A percentile compares a stretch with the other conserved stretches of the same genome.
Evolutionary conservation across 306 rosid species (phyloP).

Genomic region (Inga laurina): DNA sequence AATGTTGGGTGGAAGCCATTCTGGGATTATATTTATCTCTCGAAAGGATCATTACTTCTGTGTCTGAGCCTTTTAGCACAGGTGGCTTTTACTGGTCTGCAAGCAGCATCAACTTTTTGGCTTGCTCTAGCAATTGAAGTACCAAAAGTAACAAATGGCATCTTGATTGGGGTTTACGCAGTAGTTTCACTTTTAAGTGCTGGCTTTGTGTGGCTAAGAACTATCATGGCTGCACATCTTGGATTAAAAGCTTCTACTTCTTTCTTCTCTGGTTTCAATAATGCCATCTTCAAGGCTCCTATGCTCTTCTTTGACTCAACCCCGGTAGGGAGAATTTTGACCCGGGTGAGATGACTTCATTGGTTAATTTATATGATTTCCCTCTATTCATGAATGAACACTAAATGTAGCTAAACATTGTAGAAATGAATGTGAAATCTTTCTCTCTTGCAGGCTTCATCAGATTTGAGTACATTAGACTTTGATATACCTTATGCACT

Average conservation of each 20-base stretch:
- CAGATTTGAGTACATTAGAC: constrained; percentile 83
- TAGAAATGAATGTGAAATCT: background rate
- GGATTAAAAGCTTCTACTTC: constrained; percentile 80
- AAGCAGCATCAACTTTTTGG: constrained; percentile 65
- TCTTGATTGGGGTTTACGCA: constrained; percentile 57
- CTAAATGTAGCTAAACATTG: background rate
- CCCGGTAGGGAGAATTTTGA: constrained; percentile 77
- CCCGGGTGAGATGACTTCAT: constrained; percentile 54
- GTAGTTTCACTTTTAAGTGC: constrained; percentile 52
- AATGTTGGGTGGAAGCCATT: constrained; percentile 69
- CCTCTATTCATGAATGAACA: background rate
- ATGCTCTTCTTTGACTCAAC: constrained; percentile 88
- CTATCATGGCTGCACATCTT: constrained; percentile 41
- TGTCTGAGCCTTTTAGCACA: constrained; percentile 30
- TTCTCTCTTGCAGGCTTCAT: constrained; percentile 62
- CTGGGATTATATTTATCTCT: constrained; percentile 56
- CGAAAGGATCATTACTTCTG: constrained; percentile 47
- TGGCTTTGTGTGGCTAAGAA: constrained; percentile 45
- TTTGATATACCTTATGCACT: constrained; percentile 65
- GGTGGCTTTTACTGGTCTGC: constrained; percentile 46
- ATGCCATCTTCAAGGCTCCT: constrained; percentile 76
- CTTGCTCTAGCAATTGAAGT: constrained; percentile 66
- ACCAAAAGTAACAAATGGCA: constrained; percentile 46
- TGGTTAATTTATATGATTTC: background rate
- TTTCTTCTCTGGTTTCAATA: constrained; percentile 60